These are phyloP conservation scores for Pseudocohnilembus persalinus DNA, from an alignment of 169 alveolate species.

Conservation along the genomic window DNA sequence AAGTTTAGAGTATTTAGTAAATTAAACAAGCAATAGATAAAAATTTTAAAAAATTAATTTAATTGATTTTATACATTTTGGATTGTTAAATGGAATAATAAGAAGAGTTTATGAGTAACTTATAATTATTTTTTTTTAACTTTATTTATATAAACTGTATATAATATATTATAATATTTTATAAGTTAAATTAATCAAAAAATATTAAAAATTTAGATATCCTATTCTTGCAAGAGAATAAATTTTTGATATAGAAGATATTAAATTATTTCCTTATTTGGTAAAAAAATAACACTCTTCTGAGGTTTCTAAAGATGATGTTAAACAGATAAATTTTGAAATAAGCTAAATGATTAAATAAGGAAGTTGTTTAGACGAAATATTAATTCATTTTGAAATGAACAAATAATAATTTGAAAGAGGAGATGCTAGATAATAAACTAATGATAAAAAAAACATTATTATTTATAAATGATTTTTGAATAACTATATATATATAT, in stretches of 20 bases:
- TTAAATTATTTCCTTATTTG: too few species aligned
- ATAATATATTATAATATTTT: too few species aligned
- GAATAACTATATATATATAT: too few species aligned
- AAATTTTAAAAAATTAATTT: too few species aligned
- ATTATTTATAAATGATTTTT: not conserved
- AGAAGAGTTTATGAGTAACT: not conserved
- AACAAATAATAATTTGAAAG: not conserved
- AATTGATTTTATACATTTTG: not conserved
- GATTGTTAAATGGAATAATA: not conserved
- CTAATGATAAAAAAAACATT: too few species aligned
- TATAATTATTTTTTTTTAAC: too few species aligned
- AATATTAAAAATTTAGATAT: too few species aligned
- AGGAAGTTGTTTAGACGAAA: not conserved
- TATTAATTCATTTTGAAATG: not conserved
- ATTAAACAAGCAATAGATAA: not conserved
- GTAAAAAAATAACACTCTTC: not conserved
- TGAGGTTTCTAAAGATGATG: not conserved
- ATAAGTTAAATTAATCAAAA: too few species aligned
- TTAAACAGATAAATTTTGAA: too few species aligned
- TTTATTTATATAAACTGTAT: too few species aligned
- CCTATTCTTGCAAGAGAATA: not conserved
- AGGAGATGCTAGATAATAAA: not conserved
- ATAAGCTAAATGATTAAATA: not conserved
- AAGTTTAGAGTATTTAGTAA: not conserved
- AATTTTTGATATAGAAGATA: not conserved